phyloP scores from a whole-genome alignment of 257 asterid species.

The Solanum piurae region DNA sequence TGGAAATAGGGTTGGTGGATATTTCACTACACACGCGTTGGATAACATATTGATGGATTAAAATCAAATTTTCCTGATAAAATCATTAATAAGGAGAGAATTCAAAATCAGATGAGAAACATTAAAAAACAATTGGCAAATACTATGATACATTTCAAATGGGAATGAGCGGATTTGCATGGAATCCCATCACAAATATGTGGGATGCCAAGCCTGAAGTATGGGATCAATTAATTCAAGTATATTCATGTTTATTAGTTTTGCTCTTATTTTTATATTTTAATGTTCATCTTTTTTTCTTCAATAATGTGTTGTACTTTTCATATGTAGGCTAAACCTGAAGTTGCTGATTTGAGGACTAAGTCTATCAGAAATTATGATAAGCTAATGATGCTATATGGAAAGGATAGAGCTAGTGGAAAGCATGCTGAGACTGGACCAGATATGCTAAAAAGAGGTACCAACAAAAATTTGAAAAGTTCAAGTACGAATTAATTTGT shows the following conservation, averaged over 20 bases:
- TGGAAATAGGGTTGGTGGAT: background rate
- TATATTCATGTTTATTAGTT: background rate
- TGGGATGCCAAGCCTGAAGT: background rate
- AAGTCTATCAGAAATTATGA: background rate
- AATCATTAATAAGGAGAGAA: background rate
- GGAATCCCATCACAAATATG: background rate
- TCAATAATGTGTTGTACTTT: background rate
- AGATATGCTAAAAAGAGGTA: background rate
- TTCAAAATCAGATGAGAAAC: background rate
- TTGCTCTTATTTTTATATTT: background rate
- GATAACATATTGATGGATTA: background rate
- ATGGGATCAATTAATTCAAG: background rate
- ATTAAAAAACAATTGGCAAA: background rate
- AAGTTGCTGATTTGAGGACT: background rate
- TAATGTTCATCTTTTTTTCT: background rate
- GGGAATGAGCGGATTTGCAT: background rate
- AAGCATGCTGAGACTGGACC: background rate
- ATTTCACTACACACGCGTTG: background rate
- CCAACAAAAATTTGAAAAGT: background rate
- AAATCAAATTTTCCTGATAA: no score
- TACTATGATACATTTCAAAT: background rate
- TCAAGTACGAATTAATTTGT: background rate
- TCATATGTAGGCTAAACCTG: background rate
- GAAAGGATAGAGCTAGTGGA: background rate
- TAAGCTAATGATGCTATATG: background rate